Evolutionary conservation across 805 yeast species (phyloP), one percentile per base, ranked within the genome.

Genomic region (Candida gorgasii): DNA sequence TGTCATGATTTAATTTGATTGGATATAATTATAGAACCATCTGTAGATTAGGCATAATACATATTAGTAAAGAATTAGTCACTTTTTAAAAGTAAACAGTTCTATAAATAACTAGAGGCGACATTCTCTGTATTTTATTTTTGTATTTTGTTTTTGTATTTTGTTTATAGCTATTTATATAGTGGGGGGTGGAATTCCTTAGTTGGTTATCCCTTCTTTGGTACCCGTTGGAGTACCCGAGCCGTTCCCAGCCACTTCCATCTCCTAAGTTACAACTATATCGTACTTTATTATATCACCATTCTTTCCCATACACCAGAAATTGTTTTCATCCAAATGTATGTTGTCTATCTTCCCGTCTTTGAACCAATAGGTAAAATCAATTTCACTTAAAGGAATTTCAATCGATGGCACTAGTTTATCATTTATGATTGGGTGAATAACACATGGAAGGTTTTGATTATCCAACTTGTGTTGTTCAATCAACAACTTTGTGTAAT

Each of bases 271-370:
- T 11, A 24, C 28, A 22, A 22, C 31, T 12, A 63, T 56, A 36
- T 36, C 39, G 44, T 61, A 68, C 35, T 57, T 59, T 49, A 69
- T 67, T 4, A 69, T 55, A 51, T 70, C 75, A 3, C 75, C 75
- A 39, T 58, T 62, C 41, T 62, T 65, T 7, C 66, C 66, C 51
- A 61, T 66, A 32, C 67, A 56, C 73, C 72, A 68, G 42, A 69
- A 60, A 37, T 52, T 51, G 11, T 31, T 26, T 1, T 51, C 45
- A 31, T 60, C 69, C 9, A 66, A 43, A 36, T 62, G 58, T 19
- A 65, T 53, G 5, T 63, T 64, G 24, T 61, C 63, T 13, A 70
- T 54, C 42, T 64, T 65, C 5, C 73, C 72, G 45, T 68, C 67
- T 16, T 54, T 52, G 12, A 62, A 53, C 45, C 63, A 58, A 20